These are phyloP conservation scores for Neurospora sp. DNA, from an alignment of 495 filamentous ascomycete genomes.

Conservation along the genomic window DNA sequence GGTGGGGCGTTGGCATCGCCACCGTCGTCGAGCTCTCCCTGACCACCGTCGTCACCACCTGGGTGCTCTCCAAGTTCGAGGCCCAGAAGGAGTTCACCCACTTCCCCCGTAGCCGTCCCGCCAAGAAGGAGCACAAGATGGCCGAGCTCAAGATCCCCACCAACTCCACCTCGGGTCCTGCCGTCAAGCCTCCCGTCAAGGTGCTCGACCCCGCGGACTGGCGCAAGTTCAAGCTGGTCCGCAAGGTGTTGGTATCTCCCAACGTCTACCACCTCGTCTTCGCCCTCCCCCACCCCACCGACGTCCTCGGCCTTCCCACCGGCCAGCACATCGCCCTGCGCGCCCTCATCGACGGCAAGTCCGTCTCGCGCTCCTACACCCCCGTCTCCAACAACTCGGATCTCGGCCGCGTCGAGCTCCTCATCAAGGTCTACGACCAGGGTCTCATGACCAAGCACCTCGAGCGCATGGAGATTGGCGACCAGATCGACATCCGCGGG, in stretches of 20 bases:
- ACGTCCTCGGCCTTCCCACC: constrained; percentile 41
- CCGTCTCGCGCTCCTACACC: constrained; percentile 40
- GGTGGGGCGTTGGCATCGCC: constrained; percentile 10
- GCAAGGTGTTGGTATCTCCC: constrained; percentile 32
- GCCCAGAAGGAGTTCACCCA: constrained; percentile 13
- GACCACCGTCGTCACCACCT: neutral
- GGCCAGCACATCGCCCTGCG: constrained; percentile 46
- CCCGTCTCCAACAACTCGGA: constrained; percentile 44
- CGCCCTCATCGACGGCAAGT: constrained; percentile 31
- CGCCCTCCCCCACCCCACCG: constrained; percentile 29
- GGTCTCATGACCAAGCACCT: constrained; percentile 42
- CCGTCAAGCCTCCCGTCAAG: constrained; percentile 20
- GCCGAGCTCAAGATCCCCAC: constrained; percentile 5
- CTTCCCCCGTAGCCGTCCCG: neutral
- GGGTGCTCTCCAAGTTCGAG: constrained; percentile 10
- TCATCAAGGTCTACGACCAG: constrained; percentile 40
- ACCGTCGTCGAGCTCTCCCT: constrained; percentile 5
- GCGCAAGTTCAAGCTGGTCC: constrained; percentile 32
- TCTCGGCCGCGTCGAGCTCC: constrained; percentile 33
- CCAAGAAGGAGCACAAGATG: neutral
- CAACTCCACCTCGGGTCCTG: constrained; percentile 20
- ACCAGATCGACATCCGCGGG: constrained; percentile 37
- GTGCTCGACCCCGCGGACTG: constrained; percentile 34
- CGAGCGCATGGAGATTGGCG: constrained; percentile 29
- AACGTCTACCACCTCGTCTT: constrained; percentile 42